Conservation (phyloP, 768 basidiomycete genomes). For the Panaeolus cyanescens region DNA sequence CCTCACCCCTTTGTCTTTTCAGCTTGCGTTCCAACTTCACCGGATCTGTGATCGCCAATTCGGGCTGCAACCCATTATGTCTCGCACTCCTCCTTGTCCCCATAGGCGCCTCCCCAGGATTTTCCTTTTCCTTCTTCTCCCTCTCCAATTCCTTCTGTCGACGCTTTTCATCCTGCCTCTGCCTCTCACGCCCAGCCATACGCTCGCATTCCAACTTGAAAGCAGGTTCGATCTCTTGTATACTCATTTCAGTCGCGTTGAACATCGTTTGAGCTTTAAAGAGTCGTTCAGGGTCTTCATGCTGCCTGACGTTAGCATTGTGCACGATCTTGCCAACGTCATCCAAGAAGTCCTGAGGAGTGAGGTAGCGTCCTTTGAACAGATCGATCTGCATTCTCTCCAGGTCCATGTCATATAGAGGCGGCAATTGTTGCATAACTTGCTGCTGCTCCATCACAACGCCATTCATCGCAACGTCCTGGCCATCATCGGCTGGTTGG, state of each 20-base stretch:
- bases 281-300: conserved; percentile 73
- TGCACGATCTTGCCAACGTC: conserved; percentile 82
- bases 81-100: conserved; percentile 72
- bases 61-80: conserved; percentile 70
- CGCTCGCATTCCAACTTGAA: conserved; percentile 84
- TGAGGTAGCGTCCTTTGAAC: conserved; percentile 84
- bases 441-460: conserved; percentile 35
- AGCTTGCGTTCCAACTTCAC: conserved; percentile 71
- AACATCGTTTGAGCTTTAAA: conserved; percentile 89
- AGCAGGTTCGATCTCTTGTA: conserved; percentile 80
- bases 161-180: conserved; percentile 59
- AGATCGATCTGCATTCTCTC: conserved; percentile 88
- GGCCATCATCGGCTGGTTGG: conserved; percentile 32
- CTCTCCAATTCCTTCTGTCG: conserved; percentile 47
- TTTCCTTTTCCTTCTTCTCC: conserved; percentile 37
- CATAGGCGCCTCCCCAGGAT: conserved; percentile 33
- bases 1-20: conserved; percentile 68
- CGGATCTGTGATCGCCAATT: conserved; percentile 74
- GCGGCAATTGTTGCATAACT: conserved; percentile 41
- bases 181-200: conserved; percentile 78
- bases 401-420: conserved; percentile 84
- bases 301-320: conserved; percentile 58
- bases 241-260: conserved; percentile 81
- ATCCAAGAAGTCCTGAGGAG: conserved; percentile 84
- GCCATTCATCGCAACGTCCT: conserved; percentile 36